phyloP scores from a whole-genome alignment of 1,284 basidiomycete genomes.

The Tilletia caries region DNA sequence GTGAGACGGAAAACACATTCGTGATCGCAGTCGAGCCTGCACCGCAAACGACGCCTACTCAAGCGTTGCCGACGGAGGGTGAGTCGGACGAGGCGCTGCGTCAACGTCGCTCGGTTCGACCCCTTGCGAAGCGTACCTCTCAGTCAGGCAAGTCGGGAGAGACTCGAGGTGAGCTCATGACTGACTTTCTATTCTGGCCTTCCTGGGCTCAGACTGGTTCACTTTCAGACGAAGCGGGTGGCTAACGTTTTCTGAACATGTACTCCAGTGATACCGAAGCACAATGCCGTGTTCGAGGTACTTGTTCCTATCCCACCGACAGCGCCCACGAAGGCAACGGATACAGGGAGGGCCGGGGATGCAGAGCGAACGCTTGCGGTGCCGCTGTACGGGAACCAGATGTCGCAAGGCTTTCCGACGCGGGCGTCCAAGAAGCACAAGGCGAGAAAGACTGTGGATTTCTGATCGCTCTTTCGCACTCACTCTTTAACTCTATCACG shows the following conservation, averaged over 20 bases:
- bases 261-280: conserved; percentile 8
- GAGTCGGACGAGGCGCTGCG: background rate
- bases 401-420: background rate
- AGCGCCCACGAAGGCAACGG: background rate
- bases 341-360: background rate
- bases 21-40: background rate
- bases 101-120: background rate
- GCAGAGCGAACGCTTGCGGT: background rate
- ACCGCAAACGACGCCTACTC: background rate
- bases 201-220: no score
- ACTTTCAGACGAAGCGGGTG: no score
- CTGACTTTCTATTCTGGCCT: background rate
- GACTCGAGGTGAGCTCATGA: background rate
- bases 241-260: no score
- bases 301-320: background rate
- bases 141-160: background rate
- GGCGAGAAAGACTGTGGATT: background rate
- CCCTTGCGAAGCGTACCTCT: background rate
- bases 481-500: no score
- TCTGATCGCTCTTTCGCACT: no score
- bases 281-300: conserved; percentile 4
- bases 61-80: background rate
- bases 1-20: conserved; percentile 3
- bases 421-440: conserved; percentile 9
- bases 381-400: conserved; percentile 5